phyloP scores from a whole-genome alignment of 331 rosid genomes.

The Phaseolus coccineus region DNA sequence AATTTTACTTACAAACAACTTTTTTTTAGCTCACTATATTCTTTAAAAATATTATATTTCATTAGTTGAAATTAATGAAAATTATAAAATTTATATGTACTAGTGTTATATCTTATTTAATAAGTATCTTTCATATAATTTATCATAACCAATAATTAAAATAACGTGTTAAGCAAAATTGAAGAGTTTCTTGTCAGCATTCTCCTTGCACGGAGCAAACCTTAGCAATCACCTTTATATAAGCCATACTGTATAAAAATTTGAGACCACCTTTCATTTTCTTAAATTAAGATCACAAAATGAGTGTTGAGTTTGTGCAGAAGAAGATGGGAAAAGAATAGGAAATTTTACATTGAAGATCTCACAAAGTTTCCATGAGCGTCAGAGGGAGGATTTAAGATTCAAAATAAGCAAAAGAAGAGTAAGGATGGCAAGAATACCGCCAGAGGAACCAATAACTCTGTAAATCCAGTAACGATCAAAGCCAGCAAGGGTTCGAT shows the following conservation, averaged over 20 bases:
- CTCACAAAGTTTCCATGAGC: neutral
- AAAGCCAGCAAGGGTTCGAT: slow-evolving; percentile 60
- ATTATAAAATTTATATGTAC: too few species aligned
- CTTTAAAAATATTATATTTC: too few species aligned
- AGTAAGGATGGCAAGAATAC: slow-evolving; percentile 65
- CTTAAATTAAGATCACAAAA: slow-evolving; percentile 10
- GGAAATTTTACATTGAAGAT: slow-evolving; percentile 20
- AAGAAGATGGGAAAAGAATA: slow-evolving; percentile 15
- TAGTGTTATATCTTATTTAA: too few species aligned
- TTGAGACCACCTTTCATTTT: neutral
- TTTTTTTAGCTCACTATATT: too few species aligned
- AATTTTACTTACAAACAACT: too few species aligned
- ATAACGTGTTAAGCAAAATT: too few species aligned
- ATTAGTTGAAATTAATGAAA: too few species aligned
- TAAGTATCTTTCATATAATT: too few species aligned
- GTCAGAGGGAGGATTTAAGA: slow-evolving; percentile 65
- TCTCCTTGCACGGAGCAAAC: neutral
- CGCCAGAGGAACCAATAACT: slow-evolving; percentile 85
- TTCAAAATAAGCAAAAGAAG: slow-evolving; percentile 80
- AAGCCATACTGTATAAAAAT: neutral
- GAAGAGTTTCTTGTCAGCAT: too few species aligned
- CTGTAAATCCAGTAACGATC: slow-evolving; percentile 92
- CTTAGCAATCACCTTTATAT: too few species aligned
- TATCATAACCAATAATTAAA: too few species aligned
- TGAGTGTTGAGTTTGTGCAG: neutral